Conservation (phyloP, 805 yeast genomes). For the Nakazawaea anatomiae region DNA sequence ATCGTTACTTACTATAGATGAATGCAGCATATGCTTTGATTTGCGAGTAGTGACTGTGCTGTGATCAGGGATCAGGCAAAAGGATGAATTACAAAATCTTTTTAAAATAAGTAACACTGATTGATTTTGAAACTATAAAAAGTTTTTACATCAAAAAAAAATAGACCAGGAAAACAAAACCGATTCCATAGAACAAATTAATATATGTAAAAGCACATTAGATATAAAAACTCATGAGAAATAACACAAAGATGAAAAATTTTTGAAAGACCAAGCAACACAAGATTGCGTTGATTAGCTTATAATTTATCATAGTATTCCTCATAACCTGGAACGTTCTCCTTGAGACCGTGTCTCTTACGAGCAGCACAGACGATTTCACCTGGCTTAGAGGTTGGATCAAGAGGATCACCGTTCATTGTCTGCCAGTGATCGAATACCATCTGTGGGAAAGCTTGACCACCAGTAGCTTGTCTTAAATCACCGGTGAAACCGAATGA, state of each 20-base stretch:
- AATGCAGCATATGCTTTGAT: too few species aligned
- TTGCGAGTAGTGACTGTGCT: too few species aligned
- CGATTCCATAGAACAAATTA: constrained; percentile 4
- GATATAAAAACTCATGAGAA: constrained; percentile 7
- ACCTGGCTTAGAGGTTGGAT: constrained; percentile 69
- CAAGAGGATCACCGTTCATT: constrained; percentile 88
- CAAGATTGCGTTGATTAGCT: constrained; percentile 14
- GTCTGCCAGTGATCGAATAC: constrained; percentile 98
- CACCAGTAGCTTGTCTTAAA: constrained; percentile 99
- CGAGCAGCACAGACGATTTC: constrained; percentile 57
- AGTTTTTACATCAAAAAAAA: neutral
- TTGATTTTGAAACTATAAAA: constrained; percentile 4
- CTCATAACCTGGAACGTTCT: constrained; percentile 97
- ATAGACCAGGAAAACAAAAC: neutral
- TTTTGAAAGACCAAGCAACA: neutral
- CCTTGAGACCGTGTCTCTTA: constrained; percentile 96
- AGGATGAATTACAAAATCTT: too few species aligned
- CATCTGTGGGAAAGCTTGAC: constrained; percentile 99
- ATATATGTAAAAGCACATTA: constrained; percentile 4
- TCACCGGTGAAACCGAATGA: constrained; percentile 99
- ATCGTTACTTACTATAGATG: too few species aligned
- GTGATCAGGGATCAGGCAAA: too few species aligned
- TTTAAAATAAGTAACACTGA: neutral
- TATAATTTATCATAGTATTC: constrained; percentile 95
- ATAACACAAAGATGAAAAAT: neutral